These are phyloP conservation scores for Picocystis sp. DNA, from an alignment of 163 green algal species.

Conservation along the genomic window DNA sequence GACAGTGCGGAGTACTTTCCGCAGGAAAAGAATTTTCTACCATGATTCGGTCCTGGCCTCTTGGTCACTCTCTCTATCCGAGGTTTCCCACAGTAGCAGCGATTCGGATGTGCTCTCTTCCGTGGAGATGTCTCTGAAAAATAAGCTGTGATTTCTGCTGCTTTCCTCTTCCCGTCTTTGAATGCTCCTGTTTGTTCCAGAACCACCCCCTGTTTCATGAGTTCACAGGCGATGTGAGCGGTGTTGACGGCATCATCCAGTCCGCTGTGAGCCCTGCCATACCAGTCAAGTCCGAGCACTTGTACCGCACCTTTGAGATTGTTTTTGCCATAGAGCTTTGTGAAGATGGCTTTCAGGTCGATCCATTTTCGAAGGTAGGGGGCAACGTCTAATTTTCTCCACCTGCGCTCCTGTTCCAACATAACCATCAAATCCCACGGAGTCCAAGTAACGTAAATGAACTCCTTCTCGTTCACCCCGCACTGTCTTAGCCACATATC, in stretches of 20 bases:
- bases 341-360: conserved; percentile 34
- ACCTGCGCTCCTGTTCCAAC: conserved; percentile 36
- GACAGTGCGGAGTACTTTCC: conserved; percentile 22
- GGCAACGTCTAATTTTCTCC: conserved; percentile 29
- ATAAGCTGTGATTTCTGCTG: no score
- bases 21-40: conserved; percentile 26
- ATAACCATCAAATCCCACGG: conserved; percentile 36
- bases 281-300: conserved; percentile 29
- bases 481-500: conserved; percentile 27
- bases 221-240: conserved; percentile 20
- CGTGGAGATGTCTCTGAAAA: no score
- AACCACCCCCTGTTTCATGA: conserved; percentile 29
- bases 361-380: conserved; percentile 36
- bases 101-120: no score
- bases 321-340: conserved; percentile 9
- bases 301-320: conserved; percentile 17
- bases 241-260: conserved; percentile 52
- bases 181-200: conserved; percentile 31
- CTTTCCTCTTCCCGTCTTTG: neutral
- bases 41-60: conserved; percentile 24
- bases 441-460: conserved; percentile 43
- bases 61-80: conserved; percentile 9
- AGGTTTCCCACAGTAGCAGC: no score
- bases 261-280: conserved; percentile 34
- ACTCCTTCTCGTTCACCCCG: conserved; percentile 17